Evolutionary conservation across 768 basidiomycete species (phyloP), one percentile per base, ranked within the genome.

Genomic region (Calocera viscosa): DNA sequence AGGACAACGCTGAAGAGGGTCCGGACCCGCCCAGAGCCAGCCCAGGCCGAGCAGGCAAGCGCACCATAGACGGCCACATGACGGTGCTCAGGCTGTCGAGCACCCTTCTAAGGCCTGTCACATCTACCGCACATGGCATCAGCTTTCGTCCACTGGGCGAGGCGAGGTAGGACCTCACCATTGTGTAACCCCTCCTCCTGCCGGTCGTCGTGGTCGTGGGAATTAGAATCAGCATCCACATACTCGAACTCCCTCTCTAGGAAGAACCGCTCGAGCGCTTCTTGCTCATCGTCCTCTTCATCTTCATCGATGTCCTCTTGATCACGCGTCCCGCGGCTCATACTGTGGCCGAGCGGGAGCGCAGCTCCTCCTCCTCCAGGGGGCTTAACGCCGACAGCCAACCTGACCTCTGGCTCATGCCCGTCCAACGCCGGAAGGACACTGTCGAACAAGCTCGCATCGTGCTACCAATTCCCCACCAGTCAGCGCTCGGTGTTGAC

Each of bases 51-150:
- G 2, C 7, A 26, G 40, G 11, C 24, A 63, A 63, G 28, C 82
- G 77, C 63, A 82, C 76, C 83, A 93, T 86, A 0, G 87, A 87
- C 2, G 90, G 87, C 90, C 90, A 93, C 86, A 92, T 90, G 71
- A 93, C 84, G 0, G 91, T 91, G 74, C 89, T 87, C 49, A 93
- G 77, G 12, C 90, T 88, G 72, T 91, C 89, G 22, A 89, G 71
- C 8, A 91, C 84, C 28, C 91, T 84, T 33, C 84, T 82, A 35
- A 90, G 81, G 14, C 82, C 82, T 17, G 76, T 69, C 8, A 49
- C 66, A 64, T 49, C 32, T 22, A 35, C 40, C n/a, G 53, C n/a
- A n/a, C 35, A 24, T 34, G 26, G 12, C 39, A 49, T 72, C 75
- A 64, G 74, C 80, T 65, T 34, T 80, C 83, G 72, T 91, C 84